phyloP scores from a whole-genome alignment of 345 rosid genomes.

The Lepidium aucheri region DNA sequence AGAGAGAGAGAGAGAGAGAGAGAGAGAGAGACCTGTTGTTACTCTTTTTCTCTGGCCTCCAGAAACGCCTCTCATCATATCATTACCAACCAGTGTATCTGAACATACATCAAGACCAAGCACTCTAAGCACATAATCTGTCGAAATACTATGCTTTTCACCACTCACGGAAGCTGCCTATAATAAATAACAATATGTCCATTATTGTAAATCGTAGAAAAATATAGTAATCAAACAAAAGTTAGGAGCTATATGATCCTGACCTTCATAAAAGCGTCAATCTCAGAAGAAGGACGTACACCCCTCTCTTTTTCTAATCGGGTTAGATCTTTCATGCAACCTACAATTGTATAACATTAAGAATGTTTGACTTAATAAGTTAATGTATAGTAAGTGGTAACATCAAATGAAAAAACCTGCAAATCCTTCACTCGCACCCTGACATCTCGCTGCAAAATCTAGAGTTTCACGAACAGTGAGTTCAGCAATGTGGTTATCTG shows the following conservation, averaged over 20 bases:
- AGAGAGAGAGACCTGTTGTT: conserved; percentile 63
- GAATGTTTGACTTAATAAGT: neutral
- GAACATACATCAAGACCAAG: conserved; percentile 91
- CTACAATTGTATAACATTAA: conserved; percentile 26
- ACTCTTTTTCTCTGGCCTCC: conserved; percentile 96
- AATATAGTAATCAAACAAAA: neutral
- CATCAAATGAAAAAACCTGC: conserved; percentile 37
- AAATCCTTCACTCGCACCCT: conserved; percentile 78
- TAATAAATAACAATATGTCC: neutral
- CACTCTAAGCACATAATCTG: conserved; percentile 76
- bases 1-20: conserved; percentile 37
- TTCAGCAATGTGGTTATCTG: conserved; percentile 82
- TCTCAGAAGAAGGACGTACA: conserved; percentile 64
- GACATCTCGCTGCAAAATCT: conserved; percentile 91
- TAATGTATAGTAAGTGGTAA: neutral
- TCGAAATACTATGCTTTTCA: conserved; percentile 62
- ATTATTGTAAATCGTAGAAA: neutral
- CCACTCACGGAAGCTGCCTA: conserved; percentile 85
- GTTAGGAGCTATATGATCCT: neutral
- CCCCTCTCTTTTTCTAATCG: conserved; percentile 64
- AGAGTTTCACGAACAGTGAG: conserved; percentile 91
- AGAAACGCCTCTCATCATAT: conserved; percentile 93
- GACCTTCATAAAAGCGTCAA: conserved; percentile 98
- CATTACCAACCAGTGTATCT: conserved; percentile 81
- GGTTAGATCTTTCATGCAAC: conserved; percentile 52